Evolutionary conservation across 495 filamentous ascomycete genomes (phyloP), one percentile per base, ranked within the genome.

Genomic region (Penicillium coffeae): DNA sequence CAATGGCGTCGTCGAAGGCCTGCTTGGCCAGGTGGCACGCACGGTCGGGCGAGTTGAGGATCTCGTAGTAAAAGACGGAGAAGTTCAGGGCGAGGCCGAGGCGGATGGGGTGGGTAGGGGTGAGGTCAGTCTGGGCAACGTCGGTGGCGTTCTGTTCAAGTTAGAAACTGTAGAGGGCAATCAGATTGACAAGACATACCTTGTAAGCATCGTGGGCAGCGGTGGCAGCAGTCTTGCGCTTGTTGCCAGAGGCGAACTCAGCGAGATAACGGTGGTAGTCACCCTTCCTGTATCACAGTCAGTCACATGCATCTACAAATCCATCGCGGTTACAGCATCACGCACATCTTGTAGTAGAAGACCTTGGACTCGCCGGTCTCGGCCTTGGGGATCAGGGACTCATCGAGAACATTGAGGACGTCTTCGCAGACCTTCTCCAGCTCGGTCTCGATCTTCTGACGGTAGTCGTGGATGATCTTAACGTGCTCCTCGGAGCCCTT

Each of bases 271-370:
- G 94, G 80, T 98, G 92, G 77, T 98, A 98, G 67, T 98, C 93
- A 74, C 93, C 93, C 88, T 97, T 98, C 93, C 93, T 98, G 59
- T 63, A 55, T 21, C 36, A 35, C 2, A 21, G 44, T 58, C 38
- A 57, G 48, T 45, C 22, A 51, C 36, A 25, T 13, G 14, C 7
- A 33, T 34, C 16, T 35, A 18, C 16, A 33, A 21, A 10, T 8
- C 10, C 16, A 7, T 13, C 8, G 12, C 2, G 13, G 25, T 3
- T 34, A 16, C 5, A 16, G 35, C 2, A 5, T 39, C 2, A 79
- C 88, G 48, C 74, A 97, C 93, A 99, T 99, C 86, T 99, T 99
- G 87, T 96, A 95, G 79, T 99, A 99, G 72, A 99, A 99, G 61
- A 99, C 93, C 82, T 96, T 97, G 62, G 90, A 96, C 82, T 99